Conservation (phyloP, 2,329 filamentous ascomycete genomes). For the Colletotrichum lentis region DNA sequence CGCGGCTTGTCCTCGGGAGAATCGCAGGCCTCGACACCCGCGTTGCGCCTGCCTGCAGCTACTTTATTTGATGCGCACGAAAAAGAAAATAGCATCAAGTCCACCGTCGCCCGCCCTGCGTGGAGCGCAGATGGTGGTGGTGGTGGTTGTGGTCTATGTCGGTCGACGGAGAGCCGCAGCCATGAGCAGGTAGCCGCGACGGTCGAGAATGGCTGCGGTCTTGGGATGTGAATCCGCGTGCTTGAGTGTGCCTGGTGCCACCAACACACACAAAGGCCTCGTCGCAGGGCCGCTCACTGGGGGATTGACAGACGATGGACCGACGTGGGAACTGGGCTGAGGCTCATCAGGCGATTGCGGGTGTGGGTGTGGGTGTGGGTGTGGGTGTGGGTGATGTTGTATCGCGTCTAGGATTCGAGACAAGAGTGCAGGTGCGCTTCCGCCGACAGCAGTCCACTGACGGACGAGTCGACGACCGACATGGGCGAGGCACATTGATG, state of each 20-base stretch:
- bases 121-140: neutral
- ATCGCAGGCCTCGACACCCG: neutral
- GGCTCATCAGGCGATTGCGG: neutral
- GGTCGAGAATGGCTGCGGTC: constrained; percentile 22
- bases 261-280: neutral
- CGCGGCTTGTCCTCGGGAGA: constrained; percentile 15
- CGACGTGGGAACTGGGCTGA: neutral
- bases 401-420: constrained; percentile 19
- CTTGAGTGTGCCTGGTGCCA: neutral
- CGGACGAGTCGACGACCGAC: constrained; percentile 4
- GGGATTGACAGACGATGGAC: neutral
- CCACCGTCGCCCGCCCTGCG: constrained; percentile 14
- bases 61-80: constrained; percentile 26
- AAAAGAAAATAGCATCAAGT: constrained; percentile 26
- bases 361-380: neutral
- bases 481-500: neutral
- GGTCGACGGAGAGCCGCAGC: constrained; percentile 32
- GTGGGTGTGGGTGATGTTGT: constrained; percentile 6
- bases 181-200: constrained; percentile 19
- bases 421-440: constrained; percentile 8
- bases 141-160: constrained; percentile 21
- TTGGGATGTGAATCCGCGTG: constrained; percentile 7
- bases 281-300: constrained; percentile 5
- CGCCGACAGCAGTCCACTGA: constrained; percentile 1
- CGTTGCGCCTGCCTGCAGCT: constrained; percentile 4